Evolutionary conservation across 1,139 yeast species (phyloP), one percentile per base, ranked within the genome.

Genomic region (Geotrichum siamense): DNA sequence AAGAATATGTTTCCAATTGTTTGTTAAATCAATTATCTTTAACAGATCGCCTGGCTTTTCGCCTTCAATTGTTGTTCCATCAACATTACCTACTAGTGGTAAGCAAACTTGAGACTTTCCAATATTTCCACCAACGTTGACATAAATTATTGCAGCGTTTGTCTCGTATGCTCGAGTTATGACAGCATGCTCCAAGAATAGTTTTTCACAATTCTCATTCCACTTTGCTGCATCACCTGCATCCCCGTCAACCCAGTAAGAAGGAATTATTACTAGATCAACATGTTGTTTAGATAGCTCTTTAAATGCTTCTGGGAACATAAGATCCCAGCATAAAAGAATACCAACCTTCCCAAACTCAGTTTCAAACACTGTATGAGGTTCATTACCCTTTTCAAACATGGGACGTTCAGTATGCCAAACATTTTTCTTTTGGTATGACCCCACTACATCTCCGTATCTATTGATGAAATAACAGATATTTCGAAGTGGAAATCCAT

Each of bases 271-370:
- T 40, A 52, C 39, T 12, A 52, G 38, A 22, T 50, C 48, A 22
- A 45, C 52, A 8, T 45, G 48, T 19, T 48, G 52, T n/a, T 38
- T 34, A 13, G 46, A 43, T 16, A 52, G 47, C 34, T 44, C 39
- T 17, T 51, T 43, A 38, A 52, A 52, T 3, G 53, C 52, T 33
- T 52, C 55, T 3, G 55, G 48, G 27, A 47, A 46, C 38, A 48
- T 45, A 35, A 42, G 38, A 41, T 52, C 55, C 55, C 55, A 52
- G 40, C 55, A 52, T 9, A 52, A 35, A 21, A 52, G 44, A 32
- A 52, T 39, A 9, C 50, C 53, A 3, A 49, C 49, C 28, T 39
- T 43, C 19, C 55, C 55, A 38, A 51, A 49, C 39, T 50, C 53
- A 22, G 55, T 51, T n/a, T 50, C 45, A 30, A 52, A 50, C 21